A percentile compares a stretch with the other conserved stretches of the same genome.
These are phyloP conservation scores for Russula sp. DNA, from an alignment of 768 basidiomycete species.

Conservation along the genomic window DNA sequence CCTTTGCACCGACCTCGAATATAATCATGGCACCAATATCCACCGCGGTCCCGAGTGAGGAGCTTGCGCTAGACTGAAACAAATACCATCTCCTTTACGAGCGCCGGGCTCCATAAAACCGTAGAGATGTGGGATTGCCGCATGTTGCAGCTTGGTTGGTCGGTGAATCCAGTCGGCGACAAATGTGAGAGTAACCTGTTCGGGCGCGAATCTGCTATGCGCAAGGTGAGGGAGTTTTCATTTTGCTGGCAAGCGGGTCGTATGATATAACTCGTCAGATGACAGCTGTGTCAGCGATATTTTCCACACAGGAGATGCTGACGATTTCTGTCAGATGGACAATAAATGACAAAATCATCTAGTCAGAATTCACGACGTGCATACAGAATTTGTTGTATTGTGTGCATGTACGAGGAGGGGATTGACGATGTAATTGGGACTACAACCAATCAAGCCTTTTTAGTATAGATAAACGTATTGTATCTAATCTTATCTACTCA, in stretches of 20 bases:
- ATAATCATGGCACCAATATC: slow-evolving; percentile 62
- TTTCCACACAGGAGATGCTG: not conserved
- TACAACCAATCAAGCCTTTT: slow-evolving; percentile 27
- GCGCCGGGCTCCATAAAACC: slow-evolving; percentile 70
- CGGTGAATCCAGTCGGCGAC: slow-evolving; percentile 55
- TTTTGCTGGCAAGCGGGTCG: slow-evolving; percentile 62
- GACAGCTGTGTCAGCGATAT: slow-evolving; percentile 44
- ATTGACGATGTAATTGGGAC: slow-evolving; percentile 95
- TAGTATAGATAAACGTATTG: not conserved
- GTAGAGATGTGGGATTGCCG: slow-evolving; percentile 84
- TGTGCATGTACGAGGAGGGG: slow-evolving; percentile 81
- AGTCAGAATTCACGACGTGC: slow-evolving; percentile 71
- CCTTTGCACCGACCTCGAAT: slow-evolving; percentile 45
- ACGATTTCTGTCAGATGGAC: slow-evolving; percentile 51
- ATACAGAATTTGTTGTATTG: slow-evolving; percentile 93
- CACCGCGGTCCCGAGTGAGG: slow-evolving; percentile 66
- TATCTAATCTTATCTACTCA: not conserved
- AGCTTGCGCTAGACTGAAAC: slow-evolving; percentile 87
- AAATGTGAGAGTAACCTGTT: slow-evolving; percentile 61
- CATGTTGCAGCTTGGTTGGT: slow-evolving; percentile 55
- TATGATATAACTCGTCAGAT: slow-evolving; percentile 96
- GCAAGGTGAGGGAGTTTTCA: slow-evolving; percentile 89
- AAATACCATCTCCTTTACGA: slow-evolving; percentile 83
- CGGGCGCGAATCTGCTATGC: slow-evolving; percentile 87
- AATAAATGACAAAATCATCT: slow-evolving; percentile 51